Base-by-base conservation (phyloP, 2,329 filamentous ascomycete species). In the Talaromyces sp. region DNA sequence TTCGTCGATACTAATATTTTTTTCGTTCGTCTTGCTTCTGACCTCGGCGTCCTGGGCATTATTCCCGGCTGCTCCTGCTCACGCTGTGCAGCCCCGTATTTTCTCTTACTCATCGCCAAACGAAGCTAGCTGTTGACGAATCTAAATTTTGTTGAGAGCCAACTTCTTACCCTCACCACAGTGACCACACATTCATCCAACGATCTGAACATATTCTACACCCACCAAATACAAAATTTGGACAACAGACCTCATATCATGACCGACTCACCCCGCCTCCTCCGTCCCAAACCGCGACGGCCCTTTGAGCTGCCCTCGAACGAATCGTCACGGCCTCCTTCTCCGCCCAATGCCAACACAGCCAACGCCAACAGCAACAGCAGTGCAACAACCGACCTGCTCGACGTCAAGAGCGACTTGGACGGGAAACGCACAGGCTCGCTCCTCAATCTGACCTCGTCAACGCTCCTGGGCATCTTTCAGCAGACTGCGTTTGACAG, bases 401-500 rank as follows among this genome's bases (percentile, higher is more conserved):
- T 78, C 31, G 71, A 69, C 43, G 64, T 70, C 26, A 74, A 73
- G 31, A 50, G 68, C 65, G 59, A 61, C 13, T 35, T 72, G 68
- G 64, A 74, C 65, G 80, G 86, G 65, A 88, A 84, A 70, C 86
- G 90, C 61, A 89, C 88, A 26, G 86, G 89, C 65, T 96, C 91
- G 10, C 84, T 91, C 60, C 80, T 92, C 70, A 96, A 97, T 72
- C 82, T 99, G 62, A 96, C 91, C 4, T 88, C 90, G 10, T 93
- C 91, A 2, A 96, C 95, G 0, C 84, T 99, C 5, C 90, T 89
- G 67, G 93, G 95, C 58, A 99, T 99, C 69, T 99, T 96, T 79
- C 87, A 87, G 11, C 86, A 86, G 7, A 84, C 85, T 0, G 82
- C 83, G 32, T 83, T 84, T 61, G 79, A 83, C 51, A 75, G 64